Conservation (phyloP, 148 eudicot species). For the Rhododendron ferrugineum region DNA sequence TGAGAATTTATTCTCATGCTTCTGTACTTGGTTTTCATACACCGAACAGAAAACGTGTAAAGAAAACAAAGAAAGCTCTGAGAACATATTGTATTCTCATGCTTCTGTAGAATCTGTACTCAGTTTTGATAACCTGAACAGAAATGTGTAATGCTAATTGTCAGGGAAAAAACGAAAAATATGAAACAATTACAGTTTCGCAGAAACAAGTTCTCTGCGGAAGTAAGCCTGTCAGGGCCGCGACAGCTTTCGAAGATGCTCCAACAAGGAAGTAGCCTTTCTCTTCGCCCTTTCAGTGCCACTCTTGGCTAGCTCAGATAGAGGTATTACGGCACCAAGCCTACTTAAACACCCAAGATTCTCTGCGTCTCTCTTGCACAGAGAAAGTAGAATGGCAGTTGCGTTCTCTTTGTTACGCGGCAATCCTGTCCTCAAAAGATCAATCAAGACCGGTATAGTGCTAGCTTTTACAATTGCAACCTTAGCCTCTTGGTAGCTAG, state of each 20-base stretch:
- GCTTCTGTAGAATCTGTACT: conserved; percentile 24
- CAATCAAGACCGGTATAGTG: conserved; percentile 64
- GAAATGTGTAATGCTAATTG: conserved; percentile 15
- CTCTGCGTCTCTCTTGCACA: conserved; percentile 74
- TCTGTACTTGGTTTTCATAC: conserved; percentile 19
- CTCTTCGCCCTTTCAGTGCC: conserved; percentile 88
- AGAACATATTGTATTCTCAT: conserved; percentile 35
- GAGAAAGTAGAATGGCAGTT: conserved; percentile 65
- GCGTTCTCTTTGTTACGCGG: conserved; percentile 83
- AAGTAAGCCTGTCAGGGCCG: conserved; percentile 21
- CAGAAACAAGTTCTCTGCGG: background rate
- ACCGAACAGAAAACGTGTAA: conserved; percentile 14
- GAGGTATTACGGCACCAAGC: conserved; percentile 65
- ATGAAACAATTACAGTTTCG: background rate
- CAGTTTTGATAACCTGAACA: conserved; percentile 16
- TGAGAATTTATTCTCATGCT: conserved; percentile 44
- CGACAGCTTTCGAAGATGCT: conserved; percentile 54
- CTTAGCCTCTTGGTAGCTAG: conserved; percentile 82
- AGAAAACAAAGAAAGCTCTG: conserved; percentile 30
- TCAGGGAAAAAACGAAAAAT: background rate
- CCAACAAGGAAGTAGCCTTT: conserved; percentile 81
- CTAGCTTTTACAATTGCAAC: conserved; percentile 56
- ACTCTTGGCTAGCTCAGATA: conserved; percentile 52
- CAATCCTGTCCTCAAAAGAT: conserved; percentile 61
- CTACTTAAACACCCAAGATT: conserved; percentile 61